phyloP scores from a whole-genome alignment of 306 rosid genomes.

The Malus fusca region DNA sequence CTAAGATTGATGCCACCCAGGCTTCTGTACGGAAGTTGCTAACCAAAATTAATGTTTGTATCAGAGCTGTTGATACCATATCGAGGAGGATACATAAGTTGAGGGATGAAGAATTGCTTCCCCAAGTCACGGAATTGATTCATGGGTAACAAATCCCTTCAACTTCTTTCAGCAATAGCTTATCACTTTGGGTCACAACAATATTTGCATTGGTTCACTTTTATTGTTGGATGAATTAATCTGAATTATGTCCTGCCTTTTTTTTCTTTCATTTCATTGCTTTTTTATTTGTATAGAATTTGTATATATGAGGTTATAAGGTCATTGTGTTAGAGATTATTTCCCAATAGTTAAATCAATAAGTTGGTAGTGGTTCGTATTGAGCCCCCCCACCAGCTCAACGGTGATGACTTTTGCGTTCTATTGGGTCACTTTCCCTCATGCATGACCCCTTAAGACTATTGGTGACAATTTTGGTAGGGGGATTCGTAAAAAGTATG shows the following conservation, averaged over 20 bases:
- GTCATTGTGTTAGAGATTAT: background rate
- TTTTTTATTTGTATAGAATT: background rate
- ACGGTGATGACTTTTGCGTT: background rate
- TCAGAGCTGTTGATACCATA: constrained; percentile 72
- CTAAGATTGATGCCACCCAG: constrained; percentile 75
- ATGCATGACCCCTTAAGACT: background rate
- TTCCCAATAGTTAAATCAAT: background rate
- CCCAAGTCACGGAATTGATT: constrained; percentile 76
- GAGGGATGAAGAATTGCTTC: constrained; percentile 89
- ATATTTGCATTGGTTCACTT: background rate
- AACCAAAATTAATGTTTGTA: constrained; percentile 76
- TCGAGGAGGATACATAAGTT: constrained; percentile 68
- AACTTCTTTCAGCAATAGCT: background rate
- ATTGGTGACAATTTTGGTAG: background rate
- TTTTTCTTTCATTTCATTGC: background rate
- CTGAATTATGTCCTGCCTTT: background rate
- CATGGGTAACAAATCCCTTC: constrained; percentile 64
- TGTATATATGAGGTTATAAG: background rate
- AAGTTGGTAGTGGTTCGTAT: background rate
- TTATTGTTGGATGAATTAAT: background rate
- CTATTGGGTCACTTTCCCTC: background rate
- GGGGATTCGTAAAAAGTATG: background rate
- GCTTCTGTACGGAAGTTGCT: constrained; percentile 63
- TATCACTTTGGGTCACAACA: background rate
- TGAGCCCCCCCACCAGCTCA: background rate